Evolutionary conservation across 495 filamentous ascomycete species (phyloP), one percentile per base, ranked within the genome.

Genomic region (Sordaria brevicollis): DNA sequence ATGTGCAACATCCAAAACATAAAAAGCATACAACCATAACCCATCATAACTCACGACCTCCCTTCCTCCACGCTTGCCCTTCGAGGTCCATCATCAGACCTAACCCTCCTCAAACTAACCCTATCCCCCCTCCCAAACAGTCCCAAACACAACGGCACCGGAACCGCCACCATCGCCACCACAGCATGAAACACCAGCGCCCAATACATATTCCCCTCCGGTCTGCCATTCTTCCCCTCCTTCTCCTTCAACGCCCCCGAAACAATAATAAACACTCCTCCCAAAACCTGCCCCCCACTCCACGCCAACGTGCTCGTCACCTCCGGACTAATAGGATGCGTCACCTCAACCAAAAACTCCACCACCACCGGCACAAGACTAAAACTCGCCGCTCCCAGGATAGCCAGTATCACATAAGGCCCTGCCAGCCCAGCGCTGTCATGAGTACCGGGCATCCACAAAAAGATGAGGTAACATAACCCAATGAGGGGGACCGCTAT

Each of bases 251-350:
- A 81, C 54, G 90, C 92, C 75, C 92, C 91, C 79, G 91, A 90
- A 39, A 92, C 80, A 21, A 99, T 75, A 75, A 97, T 90, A 76
- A 97, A 97, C 10, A 95, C 76, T 0, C 86, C 94, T 2, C 95
- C 95, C 0, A 94, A 76, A 9, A 93, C 73, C 81, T 93, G 91
- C 0, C 93, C 94, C 17, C 90, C 91, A 10, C 86, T 86, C 95
- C 94, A 98, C 74, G 90, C 89, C 35, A 96, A 83, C 65, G 91
- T 92, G 67, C 86, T 90, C 7, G 92, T 90, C 66, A 97, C 87
- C 83, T 95, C 94, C 2, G 95, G 93, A n/a, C 88, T 89, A 31
- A 94, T 88, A 0, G 94, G 94, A 71, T 93, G 90, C 19, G 93
- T 93, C 72, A 96, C 83, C 77, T 97, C 92, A 69, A 91, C 92